Base-by-base conservation (phyloP, 371 early-diverging fungal species). In the Mortierella sp. region DNA sequence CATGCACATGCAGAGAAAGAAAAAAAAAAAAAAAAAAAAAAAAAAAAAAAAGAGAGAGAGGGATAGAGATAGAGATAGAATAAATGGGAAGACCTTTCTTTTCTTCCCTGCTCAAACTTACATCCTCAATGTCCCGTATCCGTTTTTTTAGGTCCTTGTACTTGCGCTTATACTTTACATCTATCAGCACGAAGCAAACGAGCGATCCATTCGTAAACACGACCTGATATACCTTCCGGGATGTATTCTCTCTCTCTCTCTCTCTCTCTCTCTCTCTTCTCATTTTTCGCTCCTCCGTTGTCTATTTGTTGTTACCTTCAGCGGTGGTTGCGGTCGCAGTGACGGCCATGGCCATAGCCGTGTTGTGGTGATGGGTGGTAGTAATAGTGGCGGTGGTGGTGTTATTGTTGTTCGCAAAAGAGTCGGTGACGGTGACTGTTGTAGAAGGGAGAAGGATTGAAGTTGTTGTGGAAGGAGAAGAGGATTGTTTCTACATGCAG, bases 71-170 rank as follows among this genome's bases (percentile, higher is more conserved):
- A 57, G 37, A 37, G 37, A 3, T 3, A 46, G 28, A 37, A 44
- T 2, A n/a, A 44, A 61, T 29, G 47, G 19, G 47, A 11, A 28
- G 53, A 61, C n/a, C 1, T 55, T 37, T 37, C 5, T 9, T 37
- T 37, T 37, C 37, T 37, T 37, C 9, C 37, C 9, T 37, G 37
- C 9, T 37, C 14, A 60, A 6, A 52, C 63, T 68, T 85, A 89
- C 90, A 62, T 84, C 85, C 84, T 90, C 90, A 70, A 87, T 88
- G 53, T 84, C 84, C 46, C 86, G 82, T 64, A 84, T 87, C 68
- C 87, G 83, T 67, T 84, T 87, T 70, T 87, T 90, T 18, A 90
- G 83, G 30, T 88, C 86, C 62, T 83, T 87, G 64, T 88, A 88
- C 66, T 88, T 88, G 29, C 80, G 71, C 59, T 75, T 81, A 63